These are phyloP conservation scores for Trichoderma sp. DNA, from an alignment of 2,329 filamentous ascomycete species.

Conservation along the genomic window DNA sequence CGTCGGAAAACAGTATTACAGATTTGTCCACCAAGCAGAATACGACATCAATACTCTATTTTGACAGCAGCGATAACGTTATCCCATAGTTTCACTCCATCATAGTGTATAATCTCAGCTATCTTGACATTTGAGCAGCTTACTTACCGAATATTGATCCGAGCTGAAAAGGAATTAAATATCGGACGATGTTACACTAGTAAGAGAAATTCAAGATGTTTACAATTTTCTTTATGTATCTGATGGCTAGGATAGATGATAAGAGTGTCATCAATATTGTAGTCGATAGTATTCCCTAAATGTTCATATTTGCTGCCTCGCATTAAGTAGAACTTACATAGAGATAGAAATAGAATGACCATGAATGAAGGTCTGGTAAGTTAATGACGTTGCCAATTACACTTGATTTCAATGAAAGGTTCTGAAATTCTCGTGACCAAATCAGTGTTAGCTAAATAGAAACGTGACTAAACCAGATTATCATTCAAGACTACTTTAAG, in stretches of 20 bases:
- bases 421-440: neutral
- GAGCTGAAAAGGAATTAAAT: neutral
- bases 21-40: neutral
- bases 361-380: neutral
- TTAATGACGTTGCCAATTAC: neutral
- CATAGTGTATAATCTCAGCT: neutral
- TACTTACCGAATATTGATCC: neutral
- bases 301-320: neutral
- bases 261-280: neutral
- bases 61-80: neutral
- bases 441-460: neutral
- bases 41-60: neutral
- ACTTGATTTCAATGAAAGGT: neutral
- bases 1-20: conserved; percentile 7
- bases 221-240: too few relatives aligned
- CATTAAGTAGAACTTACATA: neutral
- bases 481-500: neutral
- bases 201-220: neutral
- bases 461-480: neutral
- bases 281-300: neutral
- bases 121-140: neutral
- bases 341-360: neutral
- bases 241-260: neutral
- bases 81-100: neutral
- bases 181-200: neutral